Evolutionary conservation across 768 basidiomycete species (phyloP).

Genomic region (Xerocomellus amylosporus): DNA sequence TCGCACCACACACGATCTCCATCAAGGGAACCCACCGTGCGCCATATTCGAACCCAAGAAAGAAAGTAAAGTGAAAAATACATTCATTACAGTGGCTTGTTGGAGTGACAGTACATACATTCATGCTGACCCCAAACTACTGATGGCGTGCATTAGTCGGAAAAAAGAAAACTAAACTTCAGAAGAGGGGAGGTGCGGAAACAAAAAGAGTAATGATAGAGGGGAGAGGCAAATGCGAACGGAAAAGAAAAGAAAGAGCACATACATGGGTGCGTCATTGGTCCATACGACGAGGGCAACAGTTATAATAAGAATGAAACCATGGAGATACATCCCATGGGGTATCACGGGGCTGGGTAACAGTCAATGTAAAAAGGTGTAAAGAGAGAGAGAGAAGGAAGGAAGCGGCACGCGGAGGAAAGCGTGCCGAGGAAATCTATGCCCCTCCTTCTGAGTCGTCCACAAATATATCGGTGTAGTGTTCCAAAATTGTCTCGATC

Average conservation of each 20-base stretch:
- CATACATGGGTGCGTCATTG: not conserved
- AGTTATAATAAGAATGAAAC: slow-evolving; percentile 13
- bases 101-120: slow-evolving; percentile 21
- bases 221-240: not conserved
- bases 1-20: not conserved
- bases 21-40: not conserved
- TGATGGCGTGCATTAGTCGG: slow-evolving; percentile 11
- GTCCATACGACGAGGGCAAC: slow-evolving; percentile 3
- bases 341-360: slow-evolving; percentile 31
- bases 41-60: not conserved
- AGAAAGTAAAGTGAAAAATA: not conserved
- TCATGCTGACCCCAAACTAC: slow-evolving; percentile 8
- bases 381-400: not conserved
- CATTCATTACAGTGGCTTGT: slow-evolving; percentile 6
- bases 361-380: slow-evolving; percentile 8
- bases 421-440: slow-evolving; percentile 9
- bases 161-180: not conserved
- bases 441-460: slow-evolving; percentile 65
- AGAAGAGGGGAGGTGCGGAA: not conserved
- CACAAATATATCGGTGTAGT: slow-evolving; percentile 95
- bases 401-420: not conserved
- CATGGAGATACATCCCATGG: slow-evolving; percentile 9
- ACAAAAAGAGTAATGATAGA: not conserved
- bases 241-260: not conserved
- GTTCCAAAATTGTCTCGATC: slow-evolving; percentile 91